Conservation (phyloP, 495 filamentous ascomycete species). For the Xylaria palmicola region DNA sequence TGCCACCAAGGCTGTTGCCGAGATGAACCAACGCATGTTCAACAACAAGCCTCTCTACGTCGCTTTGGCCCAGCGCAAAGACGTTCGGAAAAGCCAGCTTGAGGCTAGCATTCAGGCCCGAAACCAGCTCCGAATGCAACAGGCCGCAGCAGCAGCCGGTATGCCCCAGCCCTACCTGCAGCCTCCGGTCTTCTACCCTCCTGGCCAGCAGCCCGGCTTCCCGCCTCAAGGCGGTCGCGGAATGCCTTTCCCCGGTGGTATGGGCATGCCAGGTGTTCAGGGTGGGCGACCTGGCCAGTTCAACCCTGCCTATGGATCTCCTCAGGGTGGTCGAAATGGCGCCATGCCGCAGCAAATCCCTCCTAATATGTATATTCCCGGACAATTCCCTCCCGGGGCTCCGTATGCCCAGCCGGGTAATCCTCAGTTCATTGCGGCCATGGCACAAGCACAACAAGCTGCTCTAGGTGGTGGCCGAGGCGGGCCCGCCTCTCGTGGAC, state of each 20-base stretch:
- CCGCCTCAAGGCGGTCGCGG: conserved; percentile 73
- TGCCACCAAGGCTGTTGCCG: conserved; percentile 96
- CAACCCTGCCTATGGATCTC: conserved; percentile 68
- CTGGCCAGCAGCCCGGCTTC: conserved; percentile 75
- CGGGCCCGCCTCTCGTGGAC: conserved; percentile 68
- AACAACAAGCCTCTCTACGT: conserved; percentile 97
- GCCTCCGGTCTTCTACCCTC: conserved; percentile 82
- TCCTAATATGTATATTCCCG: conserved; percentile 72
- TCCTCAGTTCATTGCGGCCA: conserved; percentile 58
- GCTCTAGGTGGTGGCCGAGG: conserved; percentile 66
- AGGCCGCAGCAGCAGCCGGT: conserved; percentile 88
- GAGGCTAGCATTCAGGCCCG: conserved; percentile 99
- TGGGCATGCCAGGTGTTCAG: conserved; percentile 79
- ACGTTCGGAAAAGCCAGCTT: conserved; percentile 96
- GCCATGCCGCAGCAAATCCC: conserved; percentile 73
- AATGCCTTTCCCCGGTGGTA: conserved; percentile 80
- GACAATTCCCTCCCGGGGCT: conserved; percentile 70
- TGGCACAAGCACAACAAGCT: conserved; percentile 67
- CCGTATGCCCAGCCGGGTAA: conserved; percentile 48
- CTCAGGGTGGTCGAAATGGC: conserved; percentile 81
- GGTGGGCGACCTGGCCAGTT: conserved; percentile 81
- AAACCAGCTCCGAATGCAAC: conserved; percentile 97
- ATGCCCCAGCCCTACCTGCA: conserved; percentile 86
- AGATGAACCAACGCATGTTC: conserved; percentile 99
- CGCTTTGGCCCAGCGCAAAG: conserved; percentile 97